These are phyloP conservation scores for Peniophora sp. DNA, from an alignment of 1,284 basidiomycete species.

Conservation along the genomic window DNA sequence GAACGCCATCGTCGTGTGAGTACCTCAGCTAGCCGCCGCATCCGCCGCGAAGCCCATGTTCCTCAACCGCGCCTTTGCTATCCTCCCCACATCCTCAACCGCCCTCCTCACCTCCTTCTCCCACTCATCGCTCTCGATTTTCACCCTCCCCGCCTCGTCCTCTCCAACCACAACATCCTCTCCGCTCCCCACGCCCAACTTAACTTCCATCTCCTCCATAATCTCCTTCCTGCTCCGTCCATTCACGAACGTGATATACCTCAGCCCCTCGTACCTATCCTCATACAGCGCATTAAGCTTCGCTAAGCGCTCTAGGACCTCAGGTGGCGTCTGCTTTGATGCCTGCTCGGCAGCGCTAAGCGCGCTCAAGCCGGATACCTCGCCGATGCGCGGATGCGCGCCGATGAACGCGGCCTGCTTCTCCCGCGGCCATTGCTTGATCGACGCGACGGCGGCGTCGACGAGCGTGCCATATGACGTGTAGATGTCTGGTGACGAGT, in stretches of 20 bases:
- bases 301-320: conserved; percentile 51
- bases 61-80: conserved; percentile 61
- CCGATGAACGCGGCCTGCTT: conserved; percentile 66
- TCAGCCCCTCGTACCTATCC: conserved; percentile 59
- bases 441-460: conserved; percentile 39
- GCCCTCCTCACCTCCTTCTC: conserved; percentile 60
- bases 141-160: conserved; percentile 23
- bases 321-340: conserved; percentile 47
- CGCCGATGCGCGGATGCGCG: conserved; percentile 86
- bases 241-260: conserved; percentile 90
- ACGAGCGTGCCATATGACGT: conserved; percentile 54
- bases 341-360: conserved; percentile 79
- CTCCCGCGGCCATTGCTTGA: conserved; percentile 52
- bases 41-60: conserved; percentile 27
- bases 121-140: conserved; percentile 41
- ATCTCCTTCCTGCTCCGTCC: conserved; percentile 68
- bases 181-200: conserved; percentile 33
- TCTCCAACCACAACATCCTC: conserved; percentile 24
- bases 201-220: conserved; percentile 71
- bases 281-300: conserved; percentile 78
- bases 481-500: conserved; percentile 10
- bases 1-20: no score
- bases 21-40: no score
- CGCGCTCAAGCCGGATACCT: conserved; percentile 61
- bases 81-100: conserved; percentile 64